Evolutionary conservation across 192 early-diverging fungal species (phyloP).

Genomic region (Coemansia sp.): DNA sequence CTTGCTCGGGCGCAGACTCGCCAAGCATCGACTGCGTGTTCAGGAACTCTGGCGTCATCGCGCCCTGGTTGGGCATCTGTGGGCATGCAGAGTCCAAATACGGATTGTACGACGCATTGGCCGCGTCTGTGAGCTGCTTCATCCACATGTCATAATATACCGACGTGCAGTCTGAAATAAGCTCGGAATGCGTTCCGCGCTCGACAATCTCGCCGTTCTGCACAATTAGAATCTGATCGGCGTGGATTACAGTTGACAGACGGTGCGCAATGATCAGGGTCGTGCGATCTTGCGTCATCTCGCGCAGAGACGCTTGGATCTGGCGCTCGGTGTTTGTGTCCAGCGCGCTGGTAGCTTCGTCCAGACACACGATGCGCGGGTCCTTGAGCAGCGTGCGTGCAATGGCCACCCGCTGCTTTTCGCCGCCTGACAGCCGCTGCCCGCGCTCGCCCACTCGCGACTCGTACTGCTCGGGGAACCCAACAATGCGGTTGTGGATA

Average conservation of each 20-base stretch:
- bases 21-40: not conserved
- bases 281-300: conserved; percentile 78
- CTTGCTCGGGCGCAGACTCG: conserved; percentile 7
- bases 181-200: conserved; percentile 75
- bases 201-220: conserved; percentile 80
- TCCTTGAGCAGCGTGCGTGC: conserved; percentile 94
- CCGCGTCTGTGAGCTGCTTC: conserved; percentile 72
- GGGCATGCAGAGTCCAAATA: conserved; percentile 23
- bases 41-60: conserved; percentile 12
- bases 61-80: conserved; percentile 18
- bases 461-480: conserved; percentile 76
- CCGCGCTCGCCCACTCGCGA: conserved; percentile 90
- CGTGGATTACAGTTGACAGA: conserved; percentile 78
- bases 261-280: conserved; percentile 87
- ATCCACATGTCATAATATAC: conserved; percentile 92
- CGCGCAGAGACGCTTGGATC: conserved; percentile 77
- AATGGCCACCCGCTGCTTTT: conserved; percentile 90
- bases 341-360: conserved; percentile 90
- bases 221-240: conserved; percentile 84
- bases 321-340: conserved; percentile 84
- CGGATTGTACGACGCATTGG: conserved; percentile 36
- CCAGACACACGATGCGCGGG: conserved; percentile 81
- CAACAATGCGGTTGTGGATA: conserved; percentile 72
- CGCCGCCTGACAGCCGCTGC: conserved; percentile 84
- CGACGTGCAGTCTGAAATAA: conserved; percentile 56